Conservation (phyloP, 495 filamentous ascomycete species). For the Clavariopsis aquatica region DNA sequence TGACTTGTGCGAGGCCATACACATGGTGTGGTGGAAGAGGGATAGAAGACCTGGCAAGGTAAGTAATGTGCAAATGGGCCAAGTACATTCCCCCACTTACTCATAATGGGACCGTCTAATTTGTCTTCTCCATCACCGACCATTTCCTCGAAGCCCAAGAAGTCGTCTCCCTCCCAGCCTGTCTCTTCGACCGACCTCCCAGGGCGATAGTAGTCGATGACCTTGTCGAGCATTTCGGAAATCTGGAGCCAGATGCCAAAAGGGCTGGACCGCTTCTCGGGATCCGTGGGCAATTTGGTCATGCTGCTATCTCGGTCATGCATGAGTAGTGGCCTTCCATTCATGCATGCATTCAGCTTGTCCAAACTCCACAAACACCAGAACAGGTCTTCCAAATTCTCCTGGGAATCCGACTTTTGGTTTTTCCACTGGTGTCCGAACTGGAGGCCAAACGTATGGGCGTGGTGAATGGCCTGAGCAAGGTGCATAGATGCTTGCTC, state of each 20-base stretch:
- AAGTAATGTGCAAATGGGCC: slow-evolving; percentile 5
- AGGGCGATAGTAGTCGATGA: slow-evolving; percentile 69
- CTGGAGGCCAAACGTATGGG: slow-evolving; percentile 67
- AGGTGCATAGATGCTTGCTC: slow-evolving; percentile 49
- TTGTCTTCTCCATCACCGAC: slow-evolving; percentile 48
- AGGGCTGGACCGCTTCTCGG: slow-evolving; percentile 41
- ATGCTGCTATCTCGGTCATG: slow-evolving; percentile 64
- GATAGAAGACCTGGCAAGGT: slow-evolving; percentile 58
- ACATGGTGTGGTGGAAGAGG: slow-evolving; percentile 69
- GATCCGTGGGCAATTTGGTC: slow-evolving; percentile 31
- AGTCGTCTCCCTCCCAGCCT: slow-evolving; percentile 55
- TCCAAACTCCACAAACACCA: slow-evolving; percentile 71
- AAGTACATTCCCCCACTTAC: slow-evolving; percentile 48
- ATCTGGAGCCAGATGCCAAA: slow-evolving; percentile 58
- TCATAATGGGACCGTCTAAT: slow-evolving; percentile 35
- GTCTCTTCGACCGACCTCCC: slow-evolving; percentile 46
- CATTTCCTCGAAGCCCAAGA: slow-evolving; percentile 69
- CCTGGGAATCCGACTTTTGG: slow-evolving; percentile 35
- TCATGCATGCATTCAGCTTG: slow-evolving; percentile 62
- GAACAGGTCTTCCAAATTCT: slow-evolving; percentile 57
- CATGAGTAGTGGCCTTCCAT: slow-evolving; percentile 65
- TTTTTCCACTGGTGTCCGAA: slow-evolving; percentile 49
- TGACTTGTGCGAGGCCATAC: slow-evolving; percentile 59
- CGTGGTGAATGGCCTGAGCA: slow-evolving; percentile 54
- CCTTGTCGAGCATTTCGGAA: slow-evolving; percentile 60